A percentile compares a stretch with the other conserved stretches of the same genome.
Evolutionary conservation across 106 monocot genomes (phyloP).

Genomic region (Dioscorea zingiberensis): DNA sequence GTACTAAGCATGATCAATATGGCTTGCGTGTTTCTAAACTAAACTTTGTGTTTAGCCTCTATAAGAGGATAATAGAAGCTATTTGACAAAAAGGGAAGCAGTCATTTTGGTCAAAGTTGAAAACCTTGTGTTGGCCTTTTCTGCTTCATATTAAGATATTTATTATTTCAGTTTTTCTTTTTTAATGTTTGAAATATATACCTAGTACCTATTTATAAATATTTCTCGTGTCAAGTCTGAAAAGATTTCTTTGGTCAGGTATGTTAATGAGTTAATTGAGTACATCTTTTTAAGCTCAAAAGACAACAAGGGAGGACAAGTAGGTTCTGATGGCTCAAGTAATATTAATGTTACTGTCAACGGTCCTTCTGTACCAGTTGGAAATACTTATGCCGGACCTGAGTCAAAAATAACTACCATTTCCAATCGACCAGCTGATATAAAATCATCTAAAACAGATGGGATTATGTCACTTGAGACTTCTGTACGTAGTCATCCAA

Average conservation of each 20-base stretch:
- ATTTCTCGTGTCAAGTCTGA: no score
- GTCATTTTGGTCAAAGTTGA: no score
- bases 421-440: constrained; percentile 25
- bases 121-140: no score
- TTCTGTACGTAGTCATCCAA: constrained; percentile 12
- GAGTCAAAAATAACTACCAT: constrained; percentile 8
- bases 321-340: constrained; percentile 8
- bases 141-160: no score
- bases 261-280: constrained; percentile 92
- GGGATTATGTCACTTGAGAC: constrained; percentile 10
- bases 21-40: no score
- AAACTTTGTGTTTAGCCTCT: no score
- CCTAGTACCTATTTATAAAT: no score
- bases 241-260: constrained; percentile 35
- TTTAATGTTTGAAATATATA: no score
- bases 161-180: no score
- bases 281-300: constrained; percentile 45
- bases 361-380: constrained; percentile 3
- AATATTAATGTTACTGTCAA: constrained; percentile 8
- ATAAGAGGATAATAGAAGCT: no score
- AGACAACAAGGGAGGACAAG: constrained; percentile 18
- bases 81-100: no score
- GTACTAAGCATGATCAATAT: no score
- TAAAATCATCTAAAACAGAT: constrained; percentile 17
- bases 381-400: constrained; percentile 9